Evolutionary conservation across 352 stramenopile species (phyloP).

Genomic region (Globisporangium splendens): DNA sequence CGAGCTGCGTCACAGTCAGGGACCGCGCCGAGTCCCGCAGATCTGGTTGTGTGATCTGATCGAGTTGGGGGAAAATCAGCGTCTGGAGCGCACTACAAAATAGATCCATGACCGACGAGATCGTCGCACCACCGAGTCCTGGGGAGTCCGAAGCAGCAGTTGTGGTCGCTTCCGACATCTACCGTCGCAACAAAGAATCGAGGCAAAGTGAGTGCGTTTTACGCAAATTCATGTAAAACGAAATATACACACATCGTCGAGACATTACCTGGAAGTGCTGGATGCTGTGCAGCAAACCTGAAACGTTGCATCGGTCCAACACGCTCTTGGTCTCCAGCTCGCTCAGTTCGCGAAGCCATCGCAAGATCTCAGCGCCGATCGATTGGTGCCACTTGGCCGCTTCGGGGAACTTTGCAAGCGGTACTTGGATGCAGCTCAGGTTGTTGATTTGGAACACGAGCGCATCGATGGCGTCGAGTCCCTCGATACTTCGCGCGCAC

Average conservation of each 20-base stretch:
- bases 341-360: constrained; percentile 39
- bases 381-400: constrained; percentile 31
- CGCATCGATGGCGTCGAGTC: constrained; percentile 38
- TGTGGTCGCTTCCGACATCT: neutral
- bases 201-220: neutral
- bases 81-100: constrained; percentile 46
- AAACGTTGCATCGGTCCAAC: constrained; percentile 40
- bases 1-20: constrained; percentile 34
- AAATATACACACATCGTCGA: neutral
- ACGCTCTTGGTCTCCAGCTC: constrained; percentile 40
- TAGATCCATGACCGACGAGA: constrained; percentile 50
- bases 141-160: constrained; percentile 4
- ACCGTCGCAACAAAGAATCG: neutral
- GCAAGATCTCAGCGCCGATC: constrained; percentile 30
- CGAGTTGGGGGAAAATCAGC: constrained; percentile 48
- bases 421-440: constrained; percentile 55
- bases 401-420: constrained; percentile 40
- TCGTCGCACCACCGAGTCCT: constrained; percentile 41
- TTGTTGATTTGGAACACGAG: constrained; percentile 75
- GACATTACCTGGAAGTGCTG: constrained; percentile 28
- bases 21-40: constrained; percentile 40
- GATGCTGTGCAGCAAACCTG: constrained; percentile 36
- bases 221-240: neutral
- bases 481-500: constrained; percentile 39
- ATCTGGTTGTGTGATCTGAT: constrained; percentile 45